Conservation (phyloP, 352 stramenopile genomes). For the Globisporangium viniferum region DNA sequence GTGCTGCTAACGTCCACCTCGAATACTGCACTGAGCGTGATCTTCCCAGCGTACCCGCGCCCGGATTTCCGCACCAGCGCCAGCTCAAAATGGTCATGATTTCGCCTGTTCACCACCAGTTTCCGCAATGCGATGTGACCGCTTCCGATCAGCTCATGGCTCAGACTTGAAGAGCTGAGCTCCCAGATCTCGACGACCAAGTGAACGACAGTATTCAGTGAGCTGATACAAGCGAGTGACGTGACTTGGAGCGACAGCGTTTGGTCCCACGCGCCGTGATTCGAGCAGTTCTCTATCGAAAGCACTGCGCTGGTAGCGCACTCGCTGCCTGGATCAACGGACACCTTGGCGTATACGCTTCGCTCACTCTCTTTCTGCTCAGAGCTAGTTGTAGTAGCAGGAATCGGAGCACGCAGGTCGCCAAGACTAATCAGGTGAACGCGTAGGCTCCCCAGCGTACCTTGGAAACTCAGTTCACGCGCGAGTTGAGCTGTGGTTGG, state of each 20-base stretch:
- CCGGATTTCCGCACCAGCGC: background rate
- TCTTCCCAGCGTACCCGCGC: background rate
- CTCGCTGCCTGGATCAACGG: constrained; percentile 8
- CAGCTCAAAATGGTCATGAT: background rate
- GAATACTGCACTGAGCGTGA: background rate
- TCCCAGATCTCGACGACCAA: constrained; percentile 14
- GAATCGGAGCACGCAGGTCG: background rate
- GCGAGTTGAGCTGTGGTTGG: background rate
- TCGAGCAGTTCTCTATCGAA: background rate
- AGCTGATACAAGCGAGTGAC: background rate
- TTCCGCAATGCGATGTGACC: constrained; percentile 1
- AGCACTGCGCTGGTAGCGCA: background rate
- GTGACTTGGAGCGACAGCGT: background rate
- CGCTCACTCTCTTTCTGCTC: background rate
- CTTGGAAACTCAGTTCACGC: background rate
- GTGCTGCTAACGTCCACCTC: too few species aligned
- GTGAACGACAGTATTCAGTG: background rate
- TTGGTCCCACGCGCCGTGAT: background rate
- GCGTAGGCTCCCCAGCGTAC: background rate
- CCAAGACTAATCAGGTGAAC: constrained; percentile 1
- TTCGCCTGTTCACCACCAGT: background rate
- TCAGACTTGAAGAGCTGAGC: background rate
- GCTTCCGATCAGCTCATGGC: constrained; percentile 3
- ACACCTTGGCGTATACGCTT: constrained; percentile 6
- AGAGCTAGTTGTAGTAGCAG: background rate